Percentiles rank a stretch among this genome's conserved stretches.
phyloP scores from a whole-genome alignment of 208 protist genomes.

The Trichomonas vaginalis region DNA sequence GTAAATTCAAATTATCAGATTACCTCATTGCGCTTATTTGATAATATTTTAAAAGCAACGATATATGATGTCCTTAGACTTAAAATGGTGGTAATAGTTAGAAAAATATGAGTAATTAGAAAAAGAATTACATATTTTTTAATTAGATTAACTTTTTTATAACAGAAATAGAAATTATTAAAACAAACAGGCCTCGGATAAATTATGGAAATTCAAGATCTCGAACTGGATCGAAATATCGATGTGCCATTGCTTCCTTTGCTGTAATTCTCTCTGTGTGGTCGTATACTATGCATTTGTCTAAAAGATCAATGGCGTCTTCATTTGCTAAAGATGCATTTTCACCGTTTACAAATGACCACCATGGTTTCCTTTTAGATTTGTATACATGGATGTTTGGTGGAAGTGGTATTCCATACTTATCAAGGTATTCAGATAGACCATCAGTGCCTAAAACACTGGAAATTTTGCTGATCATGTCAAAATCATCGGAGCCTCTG shows the following conservation, averaged over 20 bases:
- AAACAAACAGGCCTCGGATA: no score
- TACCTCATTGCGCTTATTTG: no score
- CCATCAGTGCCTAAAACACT: not conserved
- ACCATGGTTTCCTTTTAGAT: not conserved
- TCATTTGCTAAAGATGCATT: not conserved
- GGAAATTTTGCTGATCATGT: not conserved
- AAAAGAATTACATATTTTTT: no score
- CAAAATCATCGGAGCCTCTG: conserved; percentile 24
- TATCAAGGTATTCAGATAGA: not conserved
- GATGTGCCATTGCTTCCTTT: conserved; percentile 8
- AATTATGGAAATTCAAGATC: not conserved
- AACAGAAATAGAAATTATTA: no score
- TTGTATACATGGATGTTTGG: not conserved
- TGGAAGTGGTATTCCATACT: not conserved
- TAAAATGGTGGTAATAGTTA: no score
- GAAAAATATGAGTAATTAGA: no score
- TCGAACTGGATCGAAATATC: conserved; percentile 16
- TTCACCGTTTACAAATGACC: not conserved
- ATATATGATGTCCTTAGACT: no score
- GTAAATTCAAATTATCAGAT: no score
- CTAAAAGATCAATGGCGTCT: conserved; percentile 22
- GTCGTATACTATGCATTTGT: conserved; percentile 11
- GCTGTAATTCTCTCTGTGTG: conserved; percentile 15
- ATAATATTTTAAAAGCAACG: no score
- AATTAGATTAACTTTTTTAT: no score